Conservation (phyloP, 805 yeast species). For the Zygotorulaspora chibaensis region DNA sequence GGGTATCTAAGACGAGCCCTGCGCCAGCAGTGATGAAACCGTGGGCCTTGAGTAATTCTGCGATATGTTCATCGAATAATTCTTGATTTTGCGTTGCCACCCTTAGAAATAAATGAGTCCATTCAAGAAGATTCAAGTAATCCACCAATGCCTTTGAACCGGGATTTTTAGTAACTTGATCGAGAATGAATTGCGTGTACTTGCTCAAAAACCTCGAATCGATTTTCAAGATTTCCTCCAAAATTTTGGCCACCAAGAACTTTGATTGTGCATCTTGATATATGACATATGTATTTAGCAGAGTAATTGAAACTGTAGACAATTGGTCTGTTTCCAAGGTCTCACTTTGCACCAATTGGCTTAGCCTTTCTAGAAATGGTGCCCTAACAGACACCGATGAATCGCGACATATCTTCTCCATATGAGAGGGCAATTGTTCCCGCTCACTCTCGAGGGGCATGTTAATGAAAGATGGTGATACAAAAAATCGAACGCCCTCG, state of each 20-base stretch:
- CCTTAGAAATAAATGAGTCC: constrained; percentile 45
- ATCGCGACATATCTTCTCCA: constrained; percentile 21
- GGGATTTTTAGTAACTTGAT: constrained; percentile 29
- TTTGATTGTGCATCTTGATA: constrained; percentile 52
- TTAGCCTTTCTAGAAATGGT: constrained; percentile 28
- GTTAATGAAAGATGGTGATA: neutral
- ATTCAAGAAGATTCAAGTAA: constrained; percentile 51
- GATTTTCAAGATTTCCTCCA: constrained; percentile 36
- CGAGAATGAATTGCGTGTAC: constrained; percentile 40
- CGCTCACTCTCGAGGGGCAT: constrained; percentile 11
- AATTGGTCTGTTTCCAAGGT: constrained; percentile 23
- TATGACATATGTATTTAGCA: constrained; percentile 47
- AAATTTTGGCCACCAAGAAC: constrained; percentile 38
- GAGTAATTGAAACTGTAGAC: constrained; percentile 30
- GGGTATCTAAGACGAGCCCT: constrained; percentile 26
- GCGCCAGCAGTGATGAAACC: constrained; percentile 30
- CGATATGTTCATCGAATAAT: constrained; percentile 28
- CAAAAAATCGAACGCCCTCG: too few species aligned
- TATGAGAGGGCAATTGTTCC: constrained; percentile 23
- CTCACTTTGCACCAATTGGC: constrained; percentile 17
- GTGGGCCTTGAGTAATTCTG: constrained; percentile 42
- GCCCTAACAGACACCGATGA: constrained; percentile 26
- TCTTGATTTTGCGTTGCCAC: constrained; percentile 20
- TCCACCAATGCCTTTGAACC: constrained; percentile 52
- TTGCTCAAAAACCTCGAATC: constrained; percentile 36